Conservation (phyloP, 2,329 filamentous ascomycete species). For the Ascochyta viciae-villosae region DNA sequence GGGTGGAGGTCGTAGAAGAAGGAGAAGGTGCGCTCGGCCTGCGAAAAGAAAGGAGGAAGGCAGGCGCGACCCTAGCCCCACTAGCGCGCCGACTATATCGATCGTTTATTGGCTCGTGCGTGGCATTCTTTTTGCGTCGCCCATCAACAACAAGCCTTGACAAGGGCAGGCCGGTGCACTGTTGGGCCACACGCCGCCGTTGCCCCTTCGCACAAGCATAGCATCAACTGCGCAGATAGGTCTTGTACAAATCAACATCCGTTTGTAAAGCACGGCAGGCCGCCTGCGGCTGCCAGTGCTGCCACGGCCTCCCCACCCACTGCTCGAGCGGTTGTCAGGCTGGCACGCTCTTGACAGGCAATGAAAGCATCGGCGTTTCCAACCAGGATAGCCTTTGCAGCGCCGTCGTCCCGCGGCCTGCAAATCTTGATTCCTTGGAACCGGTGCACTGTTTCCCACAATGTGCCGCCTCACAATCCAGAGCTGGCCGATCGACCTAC, state of each 20-base stretch:
- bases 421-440: conserved; percentile 17
- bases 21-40: conserved; percentile 21
- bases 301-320: conserved; percentile 7
- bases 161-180: conserved; percentile 11
- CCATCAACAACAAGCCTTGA: conserved; percentile 2
- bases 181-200: conserved; percentile 3
- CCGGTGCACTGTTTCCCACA: conserved; percentile 1
- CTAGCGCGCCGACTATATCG: conserved; percentile 16
- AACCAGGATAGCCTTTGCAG: conserved; percentile 13
- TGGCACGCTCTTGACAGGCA: conserved; percentile 7
- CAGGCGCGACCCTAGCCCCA: conserved; percentile 18
- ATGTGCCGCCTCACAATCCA: conserved; percentile 13
- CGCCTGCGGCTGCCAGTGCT: background rate
- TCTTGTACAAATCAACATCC: too few relatives aligned
- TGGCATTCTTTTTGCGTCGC: conserved; percentile 14
- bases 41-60: conserved; percentile 22
- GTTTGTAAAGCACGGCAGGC: too few relatives aligned
- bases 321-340: conserved; percentile 6
- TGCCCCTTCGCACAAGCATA: too few relatives aligned
- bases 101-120: conserved; percentile 11
- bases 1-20: conserved; percentile 26
- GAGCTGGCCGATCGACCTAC: background rate
- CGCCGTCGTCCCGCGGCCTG: conserved; percentile 10
- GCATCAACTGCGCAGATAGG: too few relatives aligned
- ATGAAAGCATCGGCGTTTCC: conserved; percentile 18